Percentiles rank a stretch among this genome's conserved stretches.
Conservation (phyloP, 1,284 basidiomycete genomes). For the Moniliella sp. region DNA sequence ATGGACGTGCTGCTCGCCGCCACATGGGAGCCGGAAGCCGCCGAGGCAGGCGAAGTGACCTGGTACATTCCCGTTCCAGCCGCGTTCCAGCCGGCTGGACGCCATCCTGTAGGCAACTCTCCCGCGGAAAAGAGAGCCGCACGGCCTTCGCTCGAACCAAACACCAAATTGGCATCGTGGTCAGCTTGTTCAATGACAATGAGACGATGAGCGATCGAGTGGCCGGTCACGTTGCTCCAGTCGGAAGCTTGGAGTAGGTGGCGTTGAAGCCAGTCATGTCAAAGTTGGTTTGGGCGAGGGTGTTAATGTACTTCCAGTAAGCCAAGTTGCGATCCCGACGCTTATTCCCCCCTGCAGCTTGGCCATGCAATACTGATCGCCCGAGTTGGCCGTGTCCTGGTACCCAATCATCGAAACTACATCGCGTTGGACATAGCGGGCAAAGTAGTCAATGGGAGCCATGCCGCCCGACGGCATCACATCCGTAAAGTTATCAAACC, state of each 20-base stretch:
- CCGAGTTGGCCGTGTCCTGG: conserved; percentile 10
- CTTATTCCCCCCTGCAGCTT: conserved; percentile 18
- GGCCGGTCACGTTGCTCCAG: conserved; percentile 12
- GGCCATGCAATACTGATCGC: conserved; percentile 31
- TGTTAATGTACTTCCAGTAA: conserved; percentile 31
- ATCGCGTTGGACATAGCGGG: conserved; percentile 16
- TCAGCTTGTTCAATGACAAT: conserved; percentile 17
- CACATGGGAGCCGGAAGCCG: no score
- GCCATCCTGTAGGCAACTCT: background rate
- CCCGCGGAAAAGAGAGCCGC: background rate
- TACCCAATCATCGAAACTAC: conserved; percentile 23
- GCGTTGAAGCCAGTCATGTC: conserved; percentile 7
- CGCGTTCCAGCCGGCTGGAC: background rate
- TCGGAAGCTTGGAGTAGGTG: conserved; percentile 6
- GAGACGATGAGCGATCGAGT: conserved; percentile 9
- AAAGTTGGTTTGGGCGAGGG: conserved; percentile 14
- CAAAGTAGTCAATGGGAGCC: conserved; percentile 16
- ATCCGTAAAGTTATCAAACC: conserved; percentile 21
- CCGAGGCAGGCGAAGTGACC: no score
- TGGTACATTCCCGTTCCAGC: no score
- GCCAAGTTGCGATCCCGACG: conserved; percentile 22
- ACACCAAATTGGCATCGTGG: conserved; percentile 20
- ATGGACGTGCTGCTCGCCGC: no score
- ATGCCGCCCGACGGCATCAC: conserved; percentile 5
- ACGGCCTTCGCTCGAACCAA: background rate